phyloP scores from a whole-genome alignment of 495 filamentous ascomycete species.

The Penicillium lividum region DNA sequence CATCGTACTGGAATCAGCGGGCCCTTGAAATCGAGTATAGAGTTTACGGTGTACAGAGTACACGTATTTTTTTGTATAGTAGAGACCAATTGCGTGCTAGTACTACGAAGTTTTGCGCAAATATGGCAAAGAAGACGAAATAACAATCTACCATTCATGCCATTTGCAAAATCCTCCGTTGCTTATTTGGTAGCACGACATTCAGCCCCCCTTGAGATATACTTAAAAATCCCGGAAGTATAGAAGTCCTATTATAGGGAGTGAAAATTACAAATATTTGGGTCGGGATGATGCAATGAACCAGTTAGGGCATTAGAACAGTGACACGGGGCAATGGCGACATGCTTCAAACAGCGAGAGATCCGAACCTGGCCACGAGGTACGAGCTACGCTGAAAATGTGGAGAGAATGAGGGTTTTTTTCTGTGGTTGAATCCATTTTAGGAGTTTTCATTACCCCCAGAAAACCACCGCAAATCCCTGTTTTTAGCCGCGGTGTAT shows the following conservation, averaged over 20 bases:
- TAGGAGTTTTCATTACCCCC: conserved; percentile 30
- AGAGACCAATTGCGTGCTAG: not conserved
- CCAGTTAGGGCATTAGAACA: conserved; percentile 4
- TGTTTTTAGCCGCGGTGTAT: conserved; percentile 16
- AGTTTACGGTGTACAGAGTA: conserved; percentile 3
- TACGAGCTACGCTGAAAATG: conserved; percentile 15
- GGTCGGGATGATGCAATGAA: conserved; percentile 25
- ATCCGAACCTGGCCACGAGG: conserved; percentile 15
- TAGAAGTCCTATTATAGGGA: not conserved
- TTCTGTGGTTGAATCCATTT: not conserved
- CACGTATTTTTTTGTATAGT: not conserved
- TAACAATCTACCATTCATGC: not conserved
- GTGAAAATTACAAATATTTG: not conserved
- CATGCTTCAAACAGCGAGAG: conserved; percentile 9
- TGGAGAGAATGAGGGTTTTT: conserved; percentile 21
- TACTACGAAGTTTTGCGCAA: not conserved
- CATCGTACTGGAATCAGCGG: conserved; percentile 21
- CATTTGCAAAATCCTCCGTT: conserved; percentile 12
- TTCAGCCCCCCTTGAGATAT: not conserved
- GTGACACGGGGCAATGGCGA: conserved; percentile 24
- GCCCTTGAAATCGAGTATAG: conserved; percentile 12
- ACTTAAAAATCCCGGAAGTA: no score
- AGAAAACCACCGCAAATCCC: conserved; percentile 22
- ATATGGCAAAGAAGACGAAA: not conserved
- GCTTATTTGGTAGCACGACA: conserved; percentile 14